Conservation (phyloP, 2,329 filamentous ascomycete genomes). For the Coniochaeta sp. region DNA sequence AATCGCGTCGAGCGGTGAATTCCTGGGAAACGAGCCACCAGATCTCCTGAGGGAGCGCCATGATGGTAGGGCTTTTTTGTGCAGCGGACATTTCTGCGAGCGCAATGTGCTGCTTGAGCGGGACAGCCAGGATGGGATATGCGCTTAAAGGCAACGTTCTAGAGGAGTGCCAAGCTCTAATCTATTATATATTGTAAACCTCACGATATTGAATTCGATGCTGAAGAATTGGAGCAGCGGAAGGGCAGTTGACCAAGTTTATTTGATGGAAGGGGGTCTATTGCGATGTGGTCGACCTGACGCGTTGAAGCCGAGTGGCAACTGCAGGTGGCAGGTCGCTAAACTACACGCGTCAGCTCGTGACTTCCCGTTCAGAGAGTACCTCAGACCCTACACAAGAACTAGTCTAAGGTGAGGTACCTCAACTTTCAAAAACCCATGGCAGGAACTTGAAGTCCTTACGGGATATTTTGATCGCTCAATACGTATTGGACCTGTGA, state of each 20-base stretch:
- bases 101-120: background rate
- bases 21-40: slow-evolving; percentile 54
- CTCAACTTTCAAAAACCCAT: background rate
- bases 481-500: background rate
- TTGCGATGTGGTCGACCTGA: background rate
- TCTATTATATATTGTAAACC: background rate
- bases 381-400: background rate
- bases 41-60: slow-evolving; percentile 46
- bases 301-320: slow-evolving; percentile 32
- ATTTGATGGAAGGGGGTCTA: background rate
- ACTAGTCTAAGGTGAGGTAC: no score
- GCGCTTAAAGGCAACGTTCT: background rate
- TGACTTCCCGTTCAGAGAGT: background rate
- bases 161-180: background rate
- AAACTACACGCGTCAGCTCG: background rate
- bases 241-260: background rate
- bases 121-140: background rate
- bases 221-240: background rate
- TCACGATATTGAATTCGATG: background rate
- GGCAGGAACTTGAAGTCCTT: background rate
- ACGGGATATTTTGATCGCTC: background rate
- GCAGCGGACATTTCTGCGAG: background rate
- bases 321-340: slow-evolving; percentile 17
- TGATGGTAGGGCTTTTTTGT: background rate
- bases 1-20: slow-evolving; percentile 47